phyloP scores from a whole-genome alignment of 768 basidiomycete species.

The Suillus discolor region DNA sequence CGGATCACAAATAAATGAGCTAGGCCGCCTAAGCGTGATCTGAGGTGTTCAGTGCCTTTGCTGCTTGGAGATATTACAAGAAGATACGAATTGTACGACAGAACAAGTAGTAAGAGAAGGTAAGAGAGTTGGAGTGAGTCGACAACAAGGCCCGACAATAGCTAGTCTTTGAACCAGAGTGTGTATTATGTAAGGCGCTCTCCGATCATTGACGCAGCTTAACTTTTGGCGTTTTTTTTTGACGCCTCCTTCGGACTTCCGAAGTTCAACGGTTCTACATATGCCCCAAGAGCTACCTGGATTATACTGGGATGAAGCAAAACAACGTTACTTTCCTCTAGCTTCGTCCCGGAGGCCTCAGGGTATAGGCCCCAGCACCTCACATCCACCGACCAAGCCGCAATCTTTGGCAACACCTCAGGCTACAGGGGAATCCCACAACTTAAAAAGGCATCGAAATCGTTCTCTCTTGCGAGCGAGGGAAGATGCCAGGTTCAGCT shows the following conservation, averaged over 20 bases:
- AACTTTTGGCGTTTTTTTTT: no score
- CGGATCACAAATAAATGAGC: constrained; percentile 1
- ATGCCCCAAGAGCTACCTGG: constrained; percentile 59
- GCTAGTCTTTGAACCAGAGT: neutral
- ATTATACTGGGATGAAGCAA: constrained; percentile 53
- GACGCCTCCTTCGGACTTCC: no score
- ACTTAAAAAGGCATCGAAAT: neutral
- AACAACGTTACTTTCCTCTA: constrained; percentile 59
- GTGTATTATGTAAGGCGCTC: neutral
- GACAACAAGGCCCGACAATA: neutral
- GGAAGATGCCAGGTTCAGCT: neutral
- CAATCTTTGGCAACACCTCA: neutral
- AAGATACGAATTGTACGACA: neutral
- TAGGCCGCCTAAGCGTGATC: neutral
- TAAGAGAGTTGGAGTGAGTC: neutral
- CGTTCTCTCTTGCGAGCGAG: constrained; percentile 2
- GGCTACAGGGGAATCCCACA: neutral
- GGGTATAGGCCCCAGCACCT: neutral
- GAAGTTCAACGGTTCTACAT: neutral
- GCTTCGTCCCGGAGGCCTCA: constrained; percentile 34
- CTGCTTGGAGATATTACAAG: neutral
- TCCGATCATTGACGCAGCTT: neutral
- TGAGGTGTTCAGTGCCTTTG: neutral
- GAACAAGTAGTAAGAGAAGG: neutral
- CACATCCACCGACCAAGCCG: constrained; percentile 9